A percentile compares a stretch with the other conserved stretches of the same genome.
phyloP scores from a whole-genome alignment of 495 filamentous ascomycete species.

The Darksidea phi region DNA sequence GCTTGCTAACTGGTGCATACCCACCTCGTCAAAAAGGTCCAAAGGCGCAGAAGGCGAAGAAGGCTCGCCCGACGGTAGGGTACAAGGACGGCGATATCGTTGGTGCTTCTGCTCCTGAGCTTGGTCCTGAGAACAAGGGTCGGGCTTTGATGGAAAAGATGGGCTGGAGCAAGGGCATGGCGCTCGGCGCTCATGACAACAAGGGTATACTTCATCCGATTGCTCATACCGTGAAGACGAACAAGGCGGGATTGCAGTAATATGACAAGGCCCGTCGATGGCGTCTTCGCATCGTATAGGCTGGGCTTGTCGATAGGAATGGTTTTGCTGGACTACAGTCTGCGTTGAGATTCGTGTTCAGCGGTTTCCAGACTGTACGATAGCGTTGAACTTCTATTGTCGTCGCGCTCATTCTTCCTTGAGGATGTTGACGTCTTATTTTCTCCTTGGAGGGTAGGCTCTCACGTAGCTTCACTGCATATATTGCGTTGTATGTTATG shows the following conservation, averaged over 20 bases:
- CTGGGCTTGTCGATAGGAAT: not conserved
- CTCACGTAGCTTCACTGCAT: no score
- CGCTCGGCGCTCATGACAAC: constrained; percentile 77
- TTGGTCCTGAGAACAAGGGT: constrained; percentile 80
- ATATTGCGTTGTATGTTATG: no score
- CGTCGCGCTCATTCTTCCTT: no score
- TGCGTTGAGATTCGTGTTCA: not conserved
- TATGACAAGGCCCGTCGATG: not conserved
- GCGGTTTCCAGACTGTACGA: no score
- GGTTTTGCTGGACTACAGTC: not conserved
- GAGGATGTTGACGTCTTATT: no score
- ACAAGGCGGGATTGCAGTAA: constrained; percentile 67
- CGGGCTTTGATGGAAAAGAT: constrained; percentile 93
- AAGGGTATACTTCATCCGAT: constrained; percentile 87
- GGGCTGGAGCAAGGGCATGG: constrained; percentile 90
- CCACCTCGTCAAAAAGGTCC: not conserved
- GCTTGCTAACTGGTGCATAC: not conserved
- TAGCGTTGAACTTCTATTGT: no score
- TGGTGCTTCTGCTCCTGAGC: constrained; percentile 76
- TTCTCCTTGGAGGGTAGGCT: no score
- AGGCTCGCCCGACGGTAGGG: constrained; percentile 35
- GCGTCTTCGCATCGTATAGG: not conserved
- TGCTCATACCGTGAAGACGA: constrained; percentile 80
- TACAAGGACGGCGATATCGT: constrained; percentile 89
- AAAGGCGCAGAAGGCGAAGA: not conserved